Base-by-base conservation (phyloP, 805 yeast genomes). In the Pichia manshurica region DNA sequence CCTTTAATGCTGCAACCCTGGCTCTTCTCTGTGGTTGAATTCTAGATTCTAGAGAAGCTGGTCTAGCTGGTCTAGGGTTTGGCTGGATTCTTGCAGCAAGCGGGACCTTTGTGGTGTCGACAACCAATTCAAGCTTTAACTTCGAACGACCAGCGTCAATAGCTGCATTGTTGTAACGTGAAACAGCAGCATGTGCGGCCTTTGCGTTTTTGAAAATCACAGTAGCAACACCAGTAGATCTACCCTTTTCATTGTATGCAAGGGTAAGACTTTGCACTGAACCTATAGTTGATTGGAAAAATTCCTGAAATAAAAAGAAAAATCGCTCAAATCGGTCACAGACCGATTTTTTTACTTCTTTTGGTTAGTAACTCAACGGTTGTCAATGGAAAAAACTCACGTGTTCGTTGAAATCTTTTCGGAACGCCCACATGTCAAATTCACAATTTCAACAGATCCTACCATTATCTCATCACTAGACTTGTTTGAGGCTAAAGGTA, bases 171-270 rank as follows among this genome's bases (percentile, higher is more conserved):
- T 91, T 86, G 73, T 84, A 91, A 61, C 82, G 82, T 61, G 81
- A 79, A 60, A 86, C 86, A 43, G 96, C 96, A 60, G 71, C 74
- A 52, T 77, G 70, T 45, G 98, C 98, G 64, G 76, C 75, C 50
- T 82, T 81, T 44, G 78, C 66, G 50, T 74, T 73, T 62, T 72
- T 79, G 74, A 93, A 93, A 50, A 82, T 74, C 60, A 93, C 78
- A 49, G 93, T 88, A 53, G 96, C 96, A 71, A 82, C 79, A 69
- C 99, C 99, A 54, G 85, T 85, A 55, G 95, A 87, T 67, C 81
- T 81, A 45, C 98, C 99, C 65, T 77, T 81, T 68, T 83, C 87
- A 64, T 87, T 88, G 75, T 86, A 93, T 58, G 83, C 75, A 61
- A 88, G 76, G 46, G 78, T 71, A 64, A 86, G 83, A 53, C 76